phyloP scores from a whole-genome alignment of 495 filamentous ascomycete species.

The Aspergillus wentii region DNA sequence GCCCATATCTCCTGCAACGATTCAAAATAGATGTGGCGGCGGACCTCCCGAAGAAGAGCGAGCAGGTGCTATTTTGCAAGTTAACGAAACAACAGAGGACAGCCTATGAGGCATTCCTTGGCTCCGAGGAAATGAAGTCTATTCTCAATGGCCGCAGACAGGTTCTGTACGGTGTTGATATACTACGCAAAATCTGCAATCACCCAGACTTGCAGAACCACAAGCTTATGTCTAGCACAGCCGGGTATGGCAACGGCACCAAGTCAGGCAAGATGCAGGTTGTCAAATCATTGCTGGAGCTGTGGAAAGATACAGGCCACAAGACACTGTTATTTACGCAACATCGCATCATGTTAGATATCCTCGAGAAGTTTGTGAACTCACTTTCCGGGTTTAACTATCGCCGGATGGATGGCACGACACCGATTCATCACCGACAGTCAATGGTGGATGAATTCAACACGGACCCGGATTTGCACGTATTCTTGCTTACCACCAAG shows the following conservation, averaged over 20 bases:
- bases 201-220: slow-evolving; percentile 85
- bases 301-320: slow-evolving; percentile 83
- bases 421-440: slow-evolving; percentile 77
- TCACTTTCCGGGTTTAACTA: slow-evolving; percentile 66
- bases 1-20: slow-evolving; percentile 86
- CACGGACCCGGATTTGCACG: slow-evolving; percentile 65
- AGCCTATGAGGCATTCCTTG: slow-evolving; percentile 75
- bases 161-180: slow-evolving; percentile 82
- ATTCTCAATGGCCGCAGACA: slow-evolving; percentile 72
- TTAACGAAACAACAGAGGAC: slow-evolving; percentile 71
- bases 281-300: slow-evolving; percentile 71
- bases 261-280: slow-evolving; percentile 96
- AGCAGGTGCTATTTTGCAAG: slow-evolving; percentile 93
- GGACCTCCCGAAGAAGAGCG: slow-evolving; percentile 89
- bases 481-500: slow-evolving; percentile 91
- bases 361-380: slow-evolving; percentile 74
- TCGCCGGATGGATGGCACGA: slow-evolving; percentile 89
- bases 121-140: slow-evolving; percentile 71
- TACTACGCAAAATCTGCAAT: slow-evolving; percentile 94
- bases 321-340: slow-evolving; percentile 91
- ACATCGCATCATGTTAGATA: slow-evolving; percentile 87
- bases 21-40: slow-evolving; percentile 91
- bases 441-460: slow-evolving; percentile 89
- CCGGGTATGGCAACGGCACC: slow-evolving; percentile 62
- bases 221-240: slow-evolving; percentile 48